phyloP scores from a whole-genome alignment of 257 asterid species.

The Agastache rugosa region DNA sequence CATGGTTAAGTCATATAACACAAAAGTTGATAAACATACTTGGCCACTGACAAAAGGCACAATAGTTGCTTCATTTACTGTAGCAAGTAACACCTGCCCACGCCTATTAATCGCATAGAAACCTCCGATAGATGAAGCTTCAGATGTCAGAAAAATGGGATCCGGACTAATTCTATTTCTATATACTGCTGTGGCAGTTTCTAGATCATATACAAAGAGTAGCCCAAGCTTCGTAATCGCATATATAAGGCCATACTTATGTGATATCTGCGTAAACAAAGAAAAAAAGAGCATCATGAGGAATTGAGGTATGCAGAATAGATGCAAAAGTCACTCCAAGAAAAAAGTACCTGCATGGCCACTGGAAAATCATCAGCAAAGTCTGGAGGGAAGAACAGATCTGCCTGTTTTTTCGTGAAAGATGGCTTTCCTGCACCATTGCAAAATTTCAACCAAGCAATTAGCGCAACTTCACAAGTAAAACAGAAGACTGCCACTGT shows the following conservation, averaged over 20 bases:
- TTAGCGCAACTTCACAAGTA: constrained; percentile 29
- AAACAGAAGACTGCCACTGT: constrained; percentile 22
- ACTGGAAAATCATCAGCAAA: constrained; percentile 98
- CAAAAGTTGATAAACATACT: constrained; percentile 50
- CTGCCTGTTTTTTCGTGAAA: constrained; percentile 95
- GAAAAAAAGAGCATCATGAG: constrained; percentile 26
- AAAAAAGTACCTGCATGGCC: constrained; percentile 88
- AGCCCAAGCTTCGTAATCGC: constrained; percentile 99
- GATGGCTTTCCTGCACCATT: constrained; percentile 81
- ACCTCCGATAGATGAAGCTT: constrained; percentile 94
- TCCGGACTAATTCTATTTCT: constrained; percentile 99
- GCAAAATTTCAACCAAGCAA: constrained; percentile 29
- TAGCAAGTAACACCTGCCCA: constrained; percentile 97
- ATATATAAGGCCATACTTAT: constrained; percentile 85
- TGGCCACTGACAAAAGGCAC: constrained; percentile 98
- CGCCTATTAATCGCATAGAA: constrained; percentile 96
- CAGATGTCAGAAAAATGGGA: constrained; percentile 93
- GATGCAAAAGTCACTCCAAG: constrained; percentile 19
- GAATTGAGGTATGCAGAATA: constrained; percentile 11
- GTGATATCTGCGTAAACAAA: constrained; percentile 74
- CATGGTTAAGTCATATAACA: constrained; percentile 21
- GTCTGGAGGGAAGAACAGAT: constrained; percentile 98
- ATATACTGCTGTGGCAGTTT: constrained; percentile 93
- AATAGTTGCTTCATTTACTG: constrained; percentile 90
- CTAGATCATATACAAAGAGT: constrained; percentile 96